These are phyloP conservation scores for Colletotrichum phormii DNA, from an alignment of 2,329 filamentous ascomycete species.

Conservation along the genomic window DNA sequence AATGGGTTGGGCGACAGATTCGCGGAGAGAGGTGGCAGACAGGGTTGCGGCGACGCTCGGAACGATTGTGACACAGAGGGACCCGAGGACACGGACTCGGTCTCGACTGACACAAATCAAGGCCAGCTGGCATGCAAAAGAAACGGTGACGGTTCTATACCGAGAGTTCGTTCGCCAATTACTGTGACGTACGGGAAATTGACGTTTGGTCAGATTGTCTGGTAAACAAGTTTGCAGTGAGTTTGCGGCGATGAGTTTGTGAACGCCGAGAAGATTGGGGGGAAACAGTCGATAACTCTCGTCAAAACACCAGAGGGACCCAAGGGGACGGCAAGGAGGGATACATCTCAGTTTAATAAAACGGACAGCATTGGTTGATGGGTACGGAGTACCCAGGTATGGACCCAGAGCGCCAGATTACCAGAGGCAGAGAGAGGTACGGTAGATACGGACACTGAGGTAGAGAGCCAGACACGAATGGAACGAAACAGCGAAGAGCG, in stretches of 20 bases:
- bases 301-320: not conserved
- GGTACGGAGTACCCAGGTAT: no score
- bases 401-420: not conserved
- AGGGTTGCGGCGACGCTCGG: not conserved
- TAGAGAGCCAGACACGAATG: not conserved
- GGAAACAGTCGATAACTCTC: not conserved
- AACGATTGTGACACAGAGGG: not conserved
- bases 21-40: not conserved
- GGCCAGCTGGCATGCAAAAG: not conserved
- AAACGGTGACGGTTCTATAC: not conserved
- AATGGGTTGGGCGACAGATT: not conserved
- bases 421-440: not conserved
- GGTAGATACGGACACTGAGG: no score
- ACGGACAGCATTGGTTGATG: not conserved
- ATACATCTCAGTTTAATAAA: constrained; percentile 5
- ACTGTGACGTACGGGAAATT: not conserved
- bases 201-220: not conserved
- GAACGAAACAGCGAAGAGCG: constrained; percentile 7
- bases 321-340: not conserved
- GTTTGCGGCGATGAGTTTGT: not conserved
- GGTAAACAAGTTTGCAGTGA: not conserved
- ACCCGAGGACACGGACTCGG: constrained; percentile 14
- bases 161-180: not conserved
- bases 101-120: not conserved
- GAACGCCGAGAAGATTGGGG: not conserved